Evolutionary conservation across 2,329 filamentous ascomycete species (phyloP).

Genomic region (Fusarium robinianum): DNA sequence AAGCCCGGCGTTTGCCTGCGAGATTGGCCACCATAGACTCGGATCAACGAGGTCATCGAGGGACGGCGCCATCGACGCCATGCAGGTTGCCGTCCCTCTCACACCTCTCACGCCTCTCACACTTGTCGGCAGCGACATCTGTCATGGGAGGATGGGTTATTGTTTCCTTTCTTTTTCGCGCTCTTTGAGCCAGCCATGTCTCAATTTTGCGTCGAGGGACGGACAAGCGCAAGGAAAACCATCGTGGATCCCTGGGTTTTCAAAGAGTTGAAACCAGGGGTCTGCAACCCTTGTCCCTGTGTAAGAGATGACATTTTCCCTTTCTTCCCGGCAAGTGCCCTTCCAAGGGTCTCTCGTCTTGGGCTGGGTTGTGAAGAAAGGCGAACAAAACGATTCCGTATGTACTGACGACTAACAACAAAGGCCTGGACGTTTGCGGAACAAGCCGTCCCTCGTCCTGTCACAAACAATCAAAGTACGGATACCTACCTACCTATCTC

Average conservation of each 20-base stretch:
- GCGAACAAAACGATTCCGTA: no score
- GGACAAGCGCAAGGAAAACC: slow-evolving; percentile 9
- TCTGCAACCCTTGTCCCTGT: slow-evolving; percentile 17
- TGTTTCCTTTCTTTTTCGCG: no score
- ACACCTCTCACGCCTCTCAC: no score
- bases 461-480: no score
- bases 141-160: no score
- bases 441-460: no score
- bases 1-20: background rate
- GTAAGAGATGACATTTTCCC: slow-evolving; percentile 22
- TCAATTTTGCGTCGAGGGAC: background rate
- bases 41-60: slow-evolving; percentile 19
- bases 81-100: background rate
- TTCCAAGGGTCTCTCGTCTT: no score
- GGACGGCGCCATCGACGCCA: slow-evolving; percentile 14
- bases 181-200: background rate
- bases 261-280: slow-evolving; percentile 15
- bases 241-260: background rate
- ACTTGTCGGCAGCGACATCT: no score
- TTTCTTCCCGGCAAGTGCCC: slow-evolving; percentile 12
- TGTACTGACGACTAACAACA: no score
- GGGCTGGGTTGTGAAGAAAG: no score
- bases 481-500: no score
- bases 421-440: no score
- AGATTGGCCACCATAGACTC: slow-evolving; percentile 8